Conservation (phyloP, 208 protist genomes). For the Wallacemonas sp. region DNA sequence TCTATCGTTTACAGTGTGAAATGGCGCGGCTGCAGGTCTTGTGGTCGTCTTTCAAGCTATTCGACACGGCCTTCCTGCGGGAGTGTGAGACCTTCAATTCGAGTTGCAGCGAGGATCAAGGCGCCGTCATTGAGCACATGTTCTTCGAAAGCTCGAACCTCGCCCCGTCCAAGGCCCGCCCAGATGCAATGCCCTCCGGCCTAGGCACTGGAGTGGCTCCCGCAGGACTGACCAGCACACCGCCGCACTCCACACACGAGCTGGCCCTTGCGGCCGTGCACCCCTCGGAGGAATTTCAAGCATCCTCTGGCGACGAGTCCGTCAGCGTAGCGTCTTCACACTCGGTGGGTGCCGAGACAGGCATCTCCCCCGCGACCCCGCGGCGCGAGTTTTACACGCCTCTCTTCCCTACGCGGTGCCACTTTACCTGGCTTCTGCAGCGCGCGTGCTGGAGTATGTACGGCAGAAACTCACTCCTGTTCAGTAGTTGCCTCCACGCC, state of each 20-base stretch:
- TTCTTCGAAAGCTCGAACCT: slow-evolving; percentile 10
- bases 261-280: background rate
- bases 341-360: background rate
- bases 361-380: background rate
- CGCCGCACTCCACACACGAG: background rate
- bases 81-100: slow-evolving; percentile 31
- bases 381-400: slow-evolving; percentile 8
- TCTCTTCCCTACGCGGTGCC: slow-evolving; percentile 42
- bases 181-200: background rate
- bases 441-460: slow-evolving; percentile 60
- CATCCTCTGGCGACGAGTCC: slow-evolving; percentile 2
- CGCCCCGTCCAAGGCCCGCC: background rate
- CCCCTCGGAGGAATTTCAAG: background rate
- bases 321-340: background rate
- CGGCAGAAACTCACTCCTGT: slow-evolving; percentile 59
- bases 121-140: slow-evolving; percentile 30
- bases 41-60: slow-evolving; percentile 45
- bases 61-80: slow-evolving; percentile 24
- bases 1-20: slow-evolving; percentile 41
- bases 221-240: background rate
- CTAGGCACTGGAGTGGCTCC: background rate
- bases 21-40: slow-evolving; percentile 45
- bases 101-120: slow-evolving; percentile 26
- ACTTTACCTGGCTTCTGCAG: slow-evolving; percentile 70
- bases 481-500: slow-evolving; percentile 46